A percentile compares a stretch with the other conserved stretches of the same genome.
Conservation (phyloP, 2,329 filamentous ascomycete species). For the Lachnellula hyalina region DNA sequence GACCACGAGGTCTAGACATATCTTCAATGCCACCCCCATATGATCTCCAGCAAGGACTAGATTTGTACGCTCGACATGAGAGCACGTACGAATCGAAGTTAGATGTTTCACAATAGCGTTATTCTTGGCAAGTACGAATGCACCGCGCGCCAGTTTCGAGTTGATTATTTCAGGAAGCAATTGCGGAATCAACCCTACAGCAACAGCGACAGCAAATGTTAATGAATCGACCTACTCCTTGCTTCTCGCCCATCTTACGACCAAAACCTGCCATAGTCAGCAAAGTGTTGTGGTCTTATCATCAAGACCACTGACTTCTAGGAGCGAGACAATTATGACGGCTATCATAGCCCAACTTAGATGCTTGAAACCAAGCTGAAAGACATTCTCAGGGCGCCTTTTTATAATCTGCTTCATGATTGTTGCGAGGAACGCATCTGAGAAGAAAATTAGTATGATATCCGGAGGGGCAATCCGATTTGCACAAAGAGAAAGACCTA, state of each 20-base stretch:
- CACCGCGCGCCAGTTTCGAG: constrained; percentile 3
- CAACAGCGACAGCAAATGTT: constrained; percentile 3
- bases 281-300: no score
- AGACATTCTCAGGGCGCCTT: constrained; percentile 2
- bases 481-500: background rate
- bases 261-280: background rate
- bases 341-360: constrained; percentile 5
- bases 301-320: background rate
- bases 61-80: background rate
- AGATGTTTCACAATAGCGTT: constrained; percentile 5
- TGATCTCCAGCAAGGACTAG: constrained; percentile 10
- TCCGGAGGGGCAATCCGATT: background rate
- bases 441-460: background rate
- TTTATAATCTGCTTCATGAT: constrained; percentile 10
- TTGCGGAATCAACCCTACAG: constrained; percentile 7
- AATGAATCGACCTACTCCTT: background rate
- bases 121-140: background rate
- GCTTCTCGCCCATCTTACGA: constrained; percentile 3
- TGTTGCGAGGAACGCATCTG: constrained; percentile 8
- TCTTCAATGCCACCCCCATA: constrained; percentile 10
- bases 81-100: constrained; percentile 3
- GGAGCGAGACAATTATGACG: constrained; percentile 1
- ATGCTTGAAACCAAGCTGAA: constrained; percentile 2
- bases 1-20: constrained; percentile 6
- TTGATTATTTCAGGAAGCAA: constrained; percentile 10